Conservation (phyloP, 2,329 filamentous ascomycete genomes). For the Ophiosphaerella herpotricha region DNA sequence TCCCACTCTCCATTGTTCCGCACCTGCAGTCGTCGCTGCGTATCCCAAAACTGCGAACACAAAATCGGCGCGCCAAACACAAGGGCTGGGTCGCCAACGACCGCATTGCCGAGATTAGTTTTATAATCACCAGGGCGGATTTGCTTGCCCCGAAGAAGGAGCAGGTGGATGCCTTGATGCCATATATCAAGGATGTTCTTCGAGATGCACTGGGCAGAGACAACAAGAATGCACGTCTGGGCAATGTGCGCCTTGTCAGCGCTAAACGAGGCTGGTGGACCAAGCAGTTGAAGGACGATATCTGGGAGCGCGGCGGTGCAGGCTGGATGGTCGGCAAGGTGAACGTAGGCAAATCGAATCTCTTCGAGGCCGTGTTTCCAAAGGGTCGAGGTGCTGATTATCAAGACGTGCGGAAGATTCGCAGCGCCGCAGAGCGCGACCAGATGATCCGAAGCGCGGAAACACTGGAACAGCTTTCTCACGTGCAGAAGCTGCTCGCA, state of each 20-base stretch:
- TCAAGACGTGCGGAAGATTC: conserved; percentile 42
- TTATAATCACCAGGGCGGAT: conserved; percentile 89
- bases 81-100: conserved; percentile 67
- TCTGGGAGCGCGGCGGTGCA: conserved; percentile 80
- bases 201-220: conserved; percentile 73
- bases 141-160: conserved; percentile 81
- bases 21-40: conserved; percentile 72
- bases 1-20: conserved; percentile 89
- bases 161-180: conserved; percentile 84
- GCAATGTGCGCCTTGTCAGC: conserved; percentile 86
- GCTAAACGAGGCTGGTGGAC: conserved; percentile 91
- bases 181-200: conserved; percentile 77
- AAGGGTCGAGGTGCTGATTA: conserved; percentile 58
- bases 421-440: conserved; percentile 38
- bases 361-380: conserved; percentile 87
- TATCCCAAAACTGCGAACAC: conserved; percentile 74
- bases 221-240: conserved; percentile 75
- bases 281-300: conserved; percentile 79
- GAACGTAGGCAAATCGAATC: conserved; percentile 93
- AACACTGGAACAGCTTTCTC: conserved; percentile 29
- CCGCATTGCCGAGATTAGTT: conserved; percentile 77
- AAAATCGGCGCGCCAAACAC: conserved; percentile 75
- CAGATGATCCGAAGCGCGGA: conserved; percentile 34
- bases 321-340: conserved; percentile 98
- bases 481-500: conserved; percentile 35